phyloP scores from a whole-genome alignment of 129 eudicot genomes.

The Flaveria robusta region DNA sequence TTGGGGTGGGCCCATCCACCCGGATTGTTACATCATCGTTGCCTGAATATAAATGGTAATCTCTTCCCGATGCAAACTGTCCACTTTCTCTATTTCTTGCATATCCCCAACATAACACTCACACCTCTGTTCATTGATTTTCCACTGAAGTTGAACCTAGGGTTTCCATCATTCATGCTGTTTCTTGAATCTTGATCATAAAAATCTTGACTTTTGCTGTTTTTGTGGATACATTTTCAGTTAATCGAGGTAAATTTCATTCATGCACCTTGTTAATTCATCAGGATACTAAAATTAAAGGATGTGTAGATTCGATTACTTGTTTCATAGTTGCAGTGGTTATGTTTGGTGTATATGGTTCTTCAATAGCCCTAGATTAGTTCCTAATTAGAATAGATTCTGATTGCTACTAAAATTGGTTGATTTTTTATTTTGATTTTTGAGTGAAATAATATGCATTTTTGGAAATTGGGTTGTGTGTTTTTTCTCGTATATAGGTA shows the following conservation, averaged over 20 bases:
- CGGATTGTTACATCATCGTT: constrained; percentile 33
- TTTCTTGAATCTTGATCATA: not conserved
- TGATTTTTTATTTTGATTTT: not conserved
- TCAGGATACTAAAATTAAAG: not conserved
- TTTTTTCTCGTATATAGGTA: not conserved
- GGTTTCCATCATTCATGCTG: constrained; percentile 8
- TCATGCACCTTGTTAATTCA: not conserved
- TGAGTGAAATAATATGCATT: not conserved
- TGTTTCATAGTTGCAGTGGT: not conserved
- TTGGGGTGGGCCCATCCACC: constrained; percentile 32
- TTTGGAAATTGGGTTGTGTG: not conserved
- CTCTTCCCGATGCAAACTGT: constrained; percentile 34
- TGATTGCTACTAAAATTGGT: constrained; percentile 11
- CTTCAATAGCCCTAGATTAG: constrained; percentile 20
- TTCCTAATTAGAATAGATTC: constrained; percentile 15
- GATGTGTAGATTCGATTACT: constrained; percentile 12
- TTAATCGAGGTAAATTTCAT: constrained; percentile 18
- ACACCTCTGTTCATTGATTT: not conserved
- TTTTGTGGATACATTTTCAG: constrained; percentile 15
- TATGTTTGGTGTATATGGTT: constrained; percentile 15
- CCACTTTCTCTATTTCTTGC: constrained; percentile 37
- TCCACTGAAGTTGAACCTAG: not conserved
- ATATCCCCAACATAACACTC: constrained; percentile 23
- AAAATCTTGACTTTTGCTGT: not conserved
- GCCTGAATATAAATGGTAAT: constrained; percentile 22